These are phyloP conservation scores for Apiospora rasikravindrae DNA, from an alignment of 2,329 filamentous ascomycete species.

Conservation along the genomic window DNA sequence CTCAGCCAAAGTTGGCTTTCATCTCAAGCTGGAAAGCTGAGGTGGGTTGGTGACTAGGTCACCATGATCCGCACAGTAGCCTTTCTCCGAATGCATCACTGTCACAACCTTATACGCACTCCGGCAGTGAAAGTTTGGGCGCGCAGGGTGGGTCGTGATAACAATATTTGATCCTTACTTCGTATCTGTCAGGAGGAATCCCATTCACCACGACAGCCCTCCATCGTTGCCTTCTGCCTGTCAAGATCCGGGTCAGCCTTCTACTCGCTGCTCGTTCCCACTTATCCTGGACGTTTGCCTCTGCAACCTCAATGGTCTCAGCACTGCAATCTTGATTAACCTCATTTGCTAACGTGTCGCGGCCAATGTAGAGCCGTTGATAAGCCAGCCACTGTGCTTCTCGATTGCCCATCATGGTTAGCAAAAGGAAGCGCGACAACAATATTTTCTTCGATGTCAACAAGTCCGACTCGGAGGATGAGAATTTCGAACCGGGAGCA, in stretches of 20 bases:
- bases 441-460: constrained; percentile 66
- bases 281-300: background rate
- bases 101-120: background rate
- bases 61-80: background rate
- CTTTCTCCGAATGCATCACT: background rate
- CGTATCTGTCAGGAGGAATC: background rate
- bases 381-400: background rate
- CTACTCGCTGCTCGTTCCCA: background rate
- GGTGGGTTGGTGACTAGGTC: background rate
- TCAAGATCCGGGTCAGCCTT: background rate
- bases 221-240: background rate
- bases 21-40: background rate
- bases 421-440: constrained; percentile 61
- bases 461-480: constrained; percentile 69
- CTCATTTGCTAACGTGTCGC: background rate
- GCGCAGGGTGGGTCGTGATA: background rate
- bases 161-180: background rate
- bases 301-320: background rate
- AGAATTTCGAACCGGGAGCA: constrained; percentile 64
- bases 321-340: background rate
- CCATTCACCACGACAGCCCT: background rate
- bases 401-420: constrained; percentile 42
- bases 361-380: background rate
- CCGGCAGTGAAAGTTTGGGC: background rate
- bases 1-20: background rate